These are phyloP conservation scores for Lodderomyces parapsilosis DNA, from an alignment of 1,139 yeast genomes.

Conservation along the genomic window DNA sequence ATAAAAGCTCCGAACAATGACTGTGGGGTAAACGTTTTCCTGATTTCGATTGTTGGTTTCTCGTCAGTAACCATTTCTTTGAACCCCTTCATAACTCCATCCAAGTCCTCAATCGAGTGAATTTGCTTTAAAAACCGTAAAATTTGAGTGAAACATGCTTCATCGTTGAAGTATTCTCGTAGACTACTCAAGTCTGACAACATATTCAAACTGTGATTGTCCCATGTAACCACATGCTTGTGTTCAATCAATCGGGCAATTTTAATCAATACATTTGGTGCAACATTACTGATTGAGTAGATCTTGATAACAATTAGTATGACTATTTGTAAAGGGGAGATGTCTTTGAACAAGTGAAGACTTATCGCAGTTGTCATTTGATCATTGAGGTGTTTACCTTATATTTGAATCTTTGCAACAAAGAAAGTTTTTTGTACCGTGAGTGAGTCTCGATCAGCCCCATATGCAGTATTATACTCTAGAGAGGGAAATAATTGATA, in stretches of 20 bases:
- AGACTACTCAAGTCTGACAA: constrained; percentile 6
- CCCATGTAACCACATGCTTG: background rate
- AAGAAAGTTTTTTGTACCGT: background rate
- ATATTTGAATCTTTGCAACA: too few species aligned
- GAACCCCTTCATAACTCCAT: constrained; percentile 15
- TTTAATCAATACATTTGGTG: constrained; percentile 3
- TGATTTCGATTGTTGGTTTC: background rate
- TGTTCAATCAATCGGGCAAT: constrained; percentile 10
- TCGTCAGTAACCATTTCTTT: constrained; percentile 4
- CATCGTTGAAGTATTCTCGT: constrained; percentile 6
- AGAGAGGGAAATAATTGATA: too few species aligned
- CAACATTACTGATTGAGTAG: background rate
- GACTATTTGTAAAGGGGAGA: constrained; percentile 5
- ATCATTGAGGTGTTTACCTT: background rate
- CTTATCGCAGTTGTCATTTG: constrained; percentile 2
- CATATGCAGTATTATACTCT: too few species aligned
- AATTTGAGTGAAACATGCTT: constrained; percentile 7
- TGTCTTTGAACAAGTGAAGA: constrained; percentile 3
- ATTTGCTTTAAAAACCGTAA: constrained; percentile 29
- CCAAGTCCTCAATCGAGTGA: constrained; percentile 36
- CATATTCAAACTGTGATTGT: constrained; percentile 3
- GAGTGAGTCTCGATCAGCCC: too few species aligned
- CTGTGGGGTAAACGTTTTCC: constrained; percentile 25
- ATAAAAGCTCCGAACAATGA: constrained; percentile 40
- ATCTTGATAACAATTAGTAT: constrained; percentile 1